Evolutionary conservation across 2,329 filamentous ascomycete species (phyloP), one percentile per base, ranked within the genome.

Genomic region (Calonectria multiphialidica): DNA sequence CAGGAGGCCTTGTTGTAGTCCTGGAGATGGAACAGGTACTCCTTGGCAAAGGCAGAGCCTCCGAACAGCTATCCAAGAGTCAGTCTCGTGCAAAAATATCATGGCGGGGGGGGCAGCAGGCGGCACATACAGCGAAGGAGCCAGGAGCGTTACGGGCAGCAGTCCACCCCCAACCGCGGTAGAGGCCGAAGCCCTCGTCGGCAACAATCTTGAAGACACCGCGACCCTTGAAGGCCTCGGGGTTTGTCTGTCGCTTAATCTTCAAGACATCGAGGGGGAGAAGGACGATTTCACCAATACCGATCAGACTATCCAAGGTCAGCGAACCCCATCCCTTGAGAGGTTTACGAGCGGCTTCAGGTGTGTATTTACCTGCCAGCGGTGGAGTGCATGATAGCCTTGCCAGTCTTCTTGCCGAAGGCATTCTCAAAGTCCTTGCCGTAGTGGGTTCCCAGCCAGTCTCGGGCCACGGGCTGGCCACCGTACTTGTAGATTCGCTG

Each of bases 241-340:
- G 97, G 89, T 99, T 99, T 78, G 97, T 99, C 88, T 99, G 97
- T 81, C 97, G 93, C 91, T 99, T 99, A 88, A 99, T 99, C 91
- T 99, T 99, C 75, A 99, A 91, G 45, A 99, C 96, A 80, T 99
- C 97, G 73, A 99, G 91, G 49, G 97, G 97, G 47, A 99, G 91
- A 35, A 99, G 91, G 71, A 99, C 91, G 76, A 99, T 98, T 88
- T 99, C 97, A 82, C 97, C 97, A 80, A 99, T 98, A 80, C 97
- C 97, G 81, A 99, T 97, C 81, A 99, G 83, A 87, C 94, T 96
- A 53, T 18, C 75, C 28, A 45, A n/a, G 33, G 69, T 81, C 49
- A 82, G 78, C 25, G 16, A 42, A 5, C 37, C 55, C 55, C 7
- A 5, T 44, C 30, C 28, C 9, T 37, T 37, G 13, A 33, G 18